Conservation (phyloP, 176 grass and related monocot species). For the Elymus sibiricus region DNA sequence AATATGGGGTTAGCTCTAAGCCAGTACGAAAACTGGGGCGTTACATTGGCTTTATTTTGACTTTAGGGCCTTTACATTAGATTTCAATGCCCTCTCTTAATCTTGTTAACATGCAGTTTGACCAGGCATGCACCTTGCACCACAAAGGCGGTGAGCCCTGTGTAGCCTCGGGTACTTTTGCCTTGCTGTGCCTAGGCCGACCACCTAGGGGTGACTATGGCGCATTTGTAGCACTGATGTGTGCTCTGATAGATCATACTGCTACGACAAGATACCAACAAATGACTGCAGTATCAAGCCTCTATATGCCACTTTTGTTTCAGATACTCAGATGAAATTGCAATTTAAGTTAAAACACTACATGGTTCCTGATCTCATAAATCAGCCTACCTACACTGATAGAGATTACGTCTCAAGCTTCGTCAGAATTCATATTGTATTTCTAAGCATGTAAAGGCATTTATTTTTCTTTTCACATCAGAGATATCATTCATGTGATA, state of each 20-base stretch:
- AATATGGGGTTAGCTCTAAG: too few species aligned
- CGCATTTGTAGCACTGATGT: not conserved
- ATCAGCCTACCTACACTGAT: not conserved
- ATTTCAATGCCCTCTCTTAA: not conserved
- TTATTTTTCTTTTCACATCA: constrained; percentile 12
- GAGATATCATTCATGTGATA: not conserved
- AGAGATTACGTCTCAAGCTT: not conserved
- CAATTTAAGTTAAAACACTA: constrained; percentile 18
- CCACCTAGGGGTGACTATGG: not conserved
- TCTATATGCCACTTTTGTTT: not conserved
- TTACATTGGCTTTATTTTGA: not conserved
- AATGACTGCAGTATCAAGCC: not conserved
- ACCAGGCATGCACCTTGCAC: not conserved
- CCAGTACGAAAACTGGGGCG: not conserved
- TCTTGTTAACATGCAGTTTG: not conserved
- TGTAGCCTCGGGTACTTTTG: too few species aligned
- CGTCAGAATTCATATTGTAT: not conserved
- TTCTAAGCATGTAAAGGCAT: not conserved
- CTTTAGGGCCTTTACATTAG: not conserved
- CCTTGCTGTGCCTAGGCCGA: too few species aligned
- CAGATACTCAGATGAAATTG: not conserved
- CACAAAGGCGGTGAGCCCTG: not conserved
- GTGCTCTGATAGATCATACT: not conserved
- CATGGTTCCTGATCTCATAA: not conserved
- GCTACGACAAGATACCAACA: not conserved